A percentile compares a stretch with the other conserved stretches of the same genome.
Conservation (phyloP, 257 asterid genomes). For the Solanum chmielewskii region DNA sequence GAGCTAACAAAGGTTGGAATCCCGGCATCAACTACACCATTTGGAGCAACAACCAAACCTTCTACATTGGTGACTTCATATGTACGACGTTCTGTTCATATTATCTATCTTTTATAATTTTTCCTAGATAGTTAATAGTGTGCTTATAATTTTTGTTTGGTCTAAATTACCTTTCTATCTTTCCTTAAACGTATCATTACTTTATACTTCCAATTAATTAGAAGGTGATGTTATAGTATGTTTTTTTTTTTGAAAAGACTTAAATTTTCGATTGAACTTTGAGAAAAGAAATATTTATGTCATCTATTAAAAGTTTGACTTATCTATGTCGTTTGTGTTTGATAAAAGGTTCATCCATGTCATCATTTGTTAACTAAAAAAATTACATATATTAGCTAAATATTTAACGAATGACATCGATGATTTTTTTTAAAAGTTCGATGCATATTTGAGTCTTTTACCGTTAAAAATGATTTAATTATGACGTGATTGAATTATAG, state of each 20-base stretch:
- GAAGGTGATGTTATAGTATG: not conserved
- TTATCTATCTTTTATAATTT: not conserved
- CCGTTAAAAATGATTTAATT: too few relatives aligned
- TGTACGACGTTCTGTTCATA: constrained; percentile 18
- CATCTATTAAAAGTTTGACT: not conserved
- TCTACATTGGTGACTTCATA: constrained; percentile 71
- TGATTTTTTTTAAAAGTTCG: too few relatives aligned
- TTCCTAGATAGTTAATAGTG: not conserved
- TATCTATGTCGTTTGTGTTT: not conserved
- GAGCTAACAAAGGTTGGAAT: constrained; percentile 89
- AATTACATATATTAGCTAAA: not conserved
- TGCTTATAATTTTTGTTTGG: not conserved
- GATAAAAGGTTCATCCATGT: not conserved
- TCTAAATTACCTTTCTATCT: not conserved
- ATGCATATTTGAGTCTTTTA: not conserved
- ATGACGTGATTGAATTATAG: too few relatives aligned
- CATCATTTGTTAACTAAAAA: too few relatives aligned
- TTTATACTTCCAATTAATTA: not conserved
- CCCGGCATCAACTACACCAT: constrained; percentile 83
- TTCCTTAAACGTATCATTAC: not conserved
- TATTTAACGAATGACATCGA: not conserved
- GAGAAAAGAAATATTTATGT: not conserved
- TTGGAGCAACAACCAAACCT: constrained; percentile 88
- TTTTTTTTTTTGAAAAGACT: not conserved
- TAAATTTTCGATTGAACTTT: too few relatives aligned